These are phyloP conservation scores for Pezicula carpinea DNA, from an alignment of 2,329 filamentous ascomycete genomes.

Conservation along the genomic window DNA sequence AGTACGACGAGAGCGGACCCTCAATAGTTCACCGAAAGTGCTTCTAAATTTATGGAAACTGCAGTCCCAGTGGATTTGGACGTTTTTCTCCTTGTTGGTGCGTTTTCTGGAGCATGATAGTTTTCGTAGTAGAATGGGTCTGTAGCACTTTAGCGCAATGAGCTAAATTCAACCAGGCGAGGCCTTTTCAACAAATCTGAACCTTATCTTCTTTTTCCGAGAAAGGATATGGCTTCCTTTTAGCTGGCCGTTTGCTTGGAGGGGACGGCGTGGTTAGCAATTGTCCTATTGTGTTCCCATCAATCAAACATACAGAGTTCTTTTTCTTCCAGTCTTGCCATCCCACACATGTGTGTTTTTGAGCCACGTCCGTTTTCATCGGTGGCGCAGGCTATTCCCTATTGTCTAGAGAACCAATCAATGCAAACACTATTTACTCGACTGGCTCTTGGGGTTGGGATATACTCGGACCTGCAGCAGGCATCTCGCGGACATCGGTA, in stretches of 20 bases:
- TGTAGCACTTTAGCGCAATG: no score
- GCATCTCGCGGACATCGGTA: no score
- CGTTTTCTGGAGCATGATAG: no score
- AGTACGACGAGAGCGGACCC: constrained; percentile 99
- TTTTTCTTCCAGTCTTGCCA: constrained; percentile 17
- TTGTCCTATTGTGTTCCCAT: constrained; percentile 21
- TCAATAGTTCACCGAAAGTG: constrained; percentile 99
- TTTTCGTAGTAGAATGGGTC: no score
- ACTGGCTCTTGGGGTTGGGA: no score
- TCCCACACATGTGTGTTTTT: constrained; percentile 16
- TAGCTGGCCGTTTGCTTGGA: constrained; percentile 27
- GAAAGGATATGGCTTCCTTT: constrained; percentile 18
- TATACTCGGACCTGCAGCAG: no score
- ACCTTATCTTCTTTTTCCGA: constrained; percentile 22
- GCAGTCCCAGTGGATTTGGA: not conserved
- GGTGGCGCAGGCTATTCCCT: constrained; percentile 6
- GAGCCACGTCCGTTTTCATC: constrained; percentile 15
- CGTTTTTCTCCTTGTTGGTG: not conserved
- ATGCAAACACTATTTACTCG: no score
- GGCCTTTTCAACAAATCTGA: no score
- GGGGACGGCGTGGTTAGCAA: constrained; percentile 19
- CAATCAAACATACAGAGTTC: constrained; percentile 27
- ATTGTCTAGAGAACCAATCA: no score
- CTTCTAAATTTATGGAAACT: constrained; percentile 77
- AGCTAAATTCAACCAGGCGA: no score